Conservation (phyloP, 2,329 filamentous ascomycete species). For the Diaporthe velutina region DNA sequence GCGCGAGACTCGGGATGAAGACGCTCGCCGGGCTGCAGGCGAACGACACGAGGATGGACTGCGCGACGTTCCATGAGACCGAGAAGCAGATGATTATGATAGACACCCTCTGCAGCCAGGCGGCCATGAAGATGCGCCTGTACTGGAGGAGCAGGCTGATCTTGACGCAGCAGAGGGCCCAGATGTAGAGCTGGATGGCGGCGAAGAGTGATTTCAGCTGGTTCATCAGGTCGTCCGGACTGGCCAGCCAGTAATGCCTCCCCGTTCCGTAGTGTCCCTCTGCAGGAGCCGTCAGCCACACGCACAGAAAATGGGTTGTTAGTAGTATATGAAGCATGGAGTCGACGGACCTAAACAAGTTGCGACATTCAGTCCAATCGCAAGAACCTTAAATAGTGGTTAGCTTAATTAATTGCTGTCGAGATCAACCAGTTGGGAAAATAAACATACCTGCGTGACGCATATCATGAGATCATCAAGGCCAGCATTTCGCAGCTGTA, state of each 20-base stretch:
- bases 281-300: slow-evolving; percentile 10
- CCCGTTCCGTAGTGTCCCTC: slow-evolving; percentile 29
- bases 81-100: slow-evolving; percentile 43
- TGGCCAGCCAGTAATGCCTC: slow-evolving; percentile 31
- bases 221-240: neutral
- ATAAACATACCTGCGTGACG: slow-evolving; percentile 28
- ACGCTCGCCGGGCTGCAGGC: slow-evolving; percentile 46
- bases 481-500: slow-evolving; percentile 28
- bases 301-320: neutral
- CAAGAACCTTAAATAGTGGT: slow-evolving; percentile 17
- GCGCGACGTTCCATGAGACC: slow-evolving; percentile 44
- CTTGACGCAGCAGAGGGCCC: slow-evolving; percentile 49
- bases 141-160: slow-evolving; percentile 51
- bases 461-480: slow-evolving; percentile 34
- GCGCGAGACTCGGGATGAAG: slow-evolving; percentile 41
- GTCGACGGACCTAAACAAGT: slow-evolving; percentile 30
- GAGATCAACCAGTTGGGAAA: neutral
- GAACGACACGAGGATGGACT: slow-evolving; percentile 45
- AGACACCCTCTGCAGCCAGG: slow-evolving; percentile 41
- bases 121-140: slow-evolving; percentile 48
- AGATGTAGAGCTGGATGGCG: slow-evolving; percentile 46
- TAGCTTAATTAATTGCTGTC: neutral
- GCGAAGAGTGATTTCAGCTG: slow-evolving; percentile 34
- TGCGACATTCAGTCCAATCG: slow-evolving; percentile 24
- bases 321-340: neutral